Conservation (phyloP, 2,329 filamentous ascomycete genomes). For the Periconia sp. region DNA sequence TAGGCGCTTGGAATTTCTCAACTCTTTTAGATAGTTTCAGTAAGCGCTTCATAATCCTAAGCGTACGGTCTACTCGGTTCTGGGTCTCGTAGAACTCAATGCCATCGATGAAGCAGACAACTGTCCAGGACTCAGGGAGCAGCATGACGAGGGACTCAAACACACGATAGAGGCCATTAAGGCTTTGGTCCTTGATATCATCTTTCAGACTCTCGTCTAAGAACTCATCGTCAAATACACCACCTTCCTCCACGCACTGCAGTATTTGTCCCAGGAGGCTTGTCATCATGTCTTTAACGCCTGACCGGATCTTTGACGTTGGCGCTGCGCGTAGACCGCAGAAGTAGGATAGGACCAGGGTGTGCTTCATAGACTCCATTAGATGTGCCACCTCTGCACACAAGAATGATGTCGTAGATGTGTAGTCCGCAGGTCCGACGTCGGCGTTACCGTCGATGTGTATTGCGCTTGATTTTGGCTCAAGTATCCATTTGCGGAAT, state of each 20-base stretch:
- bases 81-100: constrained; percentile 6
- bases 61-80: constrained; percentile 1
- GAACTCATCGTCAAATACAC: not conserved
- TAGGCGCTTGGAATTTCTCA: not conserved
- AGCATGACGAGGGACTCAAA: constrained; percentile 2
- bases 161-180: not conserved
- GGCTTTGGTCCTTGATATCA: not conserved
- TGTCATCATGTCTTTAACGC: constrained; percentile 4
- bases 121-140: constrained; percentile 1
- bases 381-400: no score
- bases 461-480: no score
- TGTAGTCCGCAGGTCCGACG: no score
- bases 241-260: not conserved
- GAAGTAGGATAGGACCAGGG: constrained; percentile 2
- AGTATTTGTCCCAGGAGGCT: constrained; percentile 4
- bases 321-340: constrained; percentile 3
- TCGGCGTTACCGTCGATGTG: no score
- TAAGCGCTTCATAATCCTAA: not conserved
- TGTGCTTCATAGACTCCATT: not conserved
- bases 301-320: not conserved
- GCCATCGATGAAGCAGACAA: constrained; percentile 5
- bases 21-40: not conserved
- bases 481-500: no score
- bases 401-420: no score
- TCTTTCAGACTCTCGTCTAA: not conserved